Conservation (phyloP, 768 basidiomycete species). For the Boletus reticulatus region DNA sequence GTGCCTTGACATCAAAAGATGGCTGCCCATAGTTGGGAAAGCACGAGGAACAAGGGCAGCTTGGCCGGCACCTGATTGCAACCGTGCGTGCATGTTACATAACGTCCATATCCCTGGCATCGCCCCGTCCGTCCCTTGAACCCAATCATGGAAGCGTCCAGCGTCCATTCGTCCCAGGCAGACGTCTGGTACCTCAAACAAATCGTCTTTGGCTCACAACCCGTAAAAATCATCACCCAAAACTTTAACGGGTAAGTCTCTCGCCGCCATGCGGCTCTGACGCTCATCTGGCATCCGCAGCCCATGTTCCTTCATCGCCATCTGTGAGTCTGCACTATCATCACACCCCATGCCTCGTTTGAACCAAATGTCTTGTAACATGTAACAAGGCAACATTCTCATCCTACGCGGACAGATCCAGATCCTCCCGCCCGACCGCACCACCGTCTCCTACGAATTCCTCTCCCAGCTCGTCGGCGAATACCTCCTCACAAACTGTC, state of each 20-base stretch:
- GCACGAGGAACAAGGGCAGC: no score
- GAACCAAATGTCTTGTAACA: no score
- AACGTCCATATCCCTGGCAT: not conserved
- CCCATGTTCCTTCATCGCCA: constrained; percentile 89
- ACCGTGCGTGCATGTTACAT: not conserved
- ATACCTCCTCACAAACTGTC: constrained; percentile 62
- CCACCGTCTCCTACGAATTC: constrained; percentile 78
- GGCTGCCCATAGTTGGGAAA: no score
- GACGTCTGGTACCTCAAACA: constrained; percentile 81
- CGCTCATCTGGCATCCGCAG: constrained; percentile 38
- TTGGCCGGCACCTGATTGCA: no score
- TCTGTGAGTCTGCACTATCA: constrained; percentile 47
- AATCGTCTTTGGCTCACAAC: constrained; percentile 48
- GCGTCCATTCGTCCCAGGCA: constrained; percentile 26
- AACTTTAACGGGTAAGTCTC: constrained; percentile 75
- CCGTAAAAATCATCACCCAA: constrained; percentile 70
- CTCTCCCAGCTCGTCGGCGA: constrained; percentile 83
- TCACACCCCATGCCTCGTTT: not conserved
- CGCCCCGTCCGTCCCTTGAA: no score
- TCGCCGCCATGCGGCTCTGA: no score
- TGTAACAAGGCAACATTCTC: constrained; percentile 71
- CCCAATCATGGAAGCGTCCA: constrained; percentile 4
- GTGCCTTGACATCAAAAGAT: no score
- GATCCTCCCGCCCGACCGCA: constrained; percentile 64
- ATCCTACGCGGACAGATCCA: constrained; percentile 80